A percentile compares a stretch with the other conserved stretches of the same genome.
Evolutionary conservation across 2,329 filamentous ascomycete genomes (phyloP).

Genomic region (Escovopsis sp.): DNA sequence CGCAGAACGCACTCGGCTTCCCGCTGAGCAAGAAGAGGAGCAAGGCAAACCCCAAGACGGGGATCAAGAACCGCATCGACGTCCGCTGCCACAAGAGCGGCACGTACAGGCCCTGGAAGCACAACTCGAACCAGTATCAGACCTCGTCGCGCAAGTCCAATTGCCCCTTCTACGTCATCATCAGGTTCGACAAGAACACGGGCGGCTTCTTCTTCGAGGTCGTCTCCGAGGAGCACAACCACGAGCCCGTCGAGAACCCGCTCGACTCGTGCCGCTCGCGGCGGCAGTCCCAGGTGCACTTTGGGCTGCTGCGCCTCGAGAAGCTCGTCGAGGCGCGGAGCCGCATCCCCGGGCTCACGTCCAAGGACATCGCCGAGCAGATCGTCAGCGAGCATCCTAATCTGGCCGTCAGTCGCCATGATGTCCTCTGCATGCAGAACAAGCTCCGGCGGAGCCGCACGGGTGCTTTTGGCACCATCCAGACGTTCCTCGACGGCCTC

Average conservation of each 20-base stretch:
- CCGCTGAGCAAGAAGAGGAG: not conserved
- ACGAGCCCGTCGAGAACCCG: not conserved
- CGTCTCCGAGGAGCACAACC: not conserved
- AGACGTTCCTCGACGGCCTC: not conserved
- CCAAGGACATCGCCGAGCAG: not conserved
- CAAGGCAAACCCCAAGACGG: not conserved
- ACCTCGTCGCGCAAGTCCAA: not conserved
- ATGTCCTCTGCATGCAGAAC: not conserved
- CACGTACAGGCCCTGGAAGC: not conserved
- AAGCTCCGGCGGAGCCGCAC: not conserved
- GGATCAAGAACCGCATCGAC: not conserved
- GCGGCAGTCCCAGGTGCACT: not conserved
- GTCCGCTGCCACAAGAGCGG: constrained; percentile 1
- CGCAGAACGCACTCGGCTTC: not conserved
- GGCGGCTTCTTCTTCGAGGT: not conserved
- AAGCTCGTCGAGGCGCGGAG: not conserved
- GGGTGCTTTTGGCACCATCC: not conserved
- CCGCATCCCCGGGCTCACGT: not conserved
- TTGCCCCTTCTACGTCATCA: not conserved
- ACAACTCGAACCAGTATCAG: not conserved
- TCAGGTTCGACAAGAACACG: constrained; percentile 1
- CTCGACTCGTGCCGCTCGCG: not conserved
- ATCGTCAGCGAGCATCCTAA: not conserved
- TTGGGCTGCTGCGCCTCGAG: not conserved
- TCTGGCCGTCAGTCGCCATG: not conserved